Percentiles rank a stretch among this genome's conserved stretches.
Conservation (phyloP, 352 stramenopile genomes). For the Sclerospora graminicola region DNA sequence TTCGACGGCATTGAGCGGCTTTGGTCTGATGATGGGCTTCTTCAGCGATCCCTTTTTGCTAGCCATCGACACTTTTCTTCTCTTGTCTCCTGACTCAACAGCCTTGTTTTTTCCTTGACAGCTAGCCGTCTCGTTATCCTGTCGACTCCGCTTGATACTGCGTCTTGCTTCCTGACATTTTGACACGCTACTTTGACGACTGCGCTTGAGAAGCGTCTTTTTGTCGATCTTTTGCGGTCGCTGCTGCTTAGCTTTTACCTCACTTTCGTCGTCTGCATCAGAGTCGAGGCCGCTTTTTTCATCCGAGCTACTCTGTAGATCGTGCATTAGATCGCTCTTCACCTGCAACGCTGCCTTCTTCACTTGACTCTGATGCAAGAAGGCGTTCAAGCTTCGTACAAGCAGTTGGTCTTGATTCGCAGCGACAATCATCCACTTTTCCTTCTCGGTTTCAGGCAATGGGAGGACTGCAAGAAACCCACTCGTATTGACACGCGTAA, state of each 20-base stretch:
- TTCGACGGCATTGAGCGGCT: too few relatives aligned
- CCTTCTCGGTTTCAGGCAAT: constrained; percentile 36
- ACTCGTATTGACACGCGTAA: constrained; percentile 64
- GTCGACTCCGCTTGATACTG: constrained; percentile 14
- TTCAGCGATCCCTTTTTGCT: constrained; percentile 6
- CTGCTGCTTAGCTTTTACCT: constrained; percentile 14
- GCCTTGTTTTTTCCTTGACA: constrained; percentile 3
- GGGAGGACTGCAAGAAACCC: constrained; percentile 55
- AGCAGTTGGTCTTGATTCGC: constrained; percentile 66
- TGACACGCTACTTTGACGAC: constrained; percentile 4
- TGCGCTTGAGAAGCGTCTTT: constrained; percentile 14
- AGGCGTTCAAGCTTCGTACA: constrained; percentile 53
- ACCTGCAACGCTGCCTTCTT: too few relatives aligned
- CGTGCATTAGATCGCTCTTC: too few relatives aligned
- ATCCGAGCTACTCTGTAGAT: too few relatives aligned
- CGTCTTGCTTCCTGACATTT: constrained; percentile 11
- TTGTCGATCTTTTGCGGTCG: constrained; percentile 7
- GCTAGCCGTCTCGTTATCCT: constrained; percentile 8
- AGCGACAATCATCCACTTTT: constrained; percentile 70
- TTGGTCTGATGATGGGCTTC: constrained; percentile 6
- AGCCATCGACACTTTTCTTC: constrained; percentile 1
- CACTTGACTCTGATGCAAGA: too few relatives aligned
- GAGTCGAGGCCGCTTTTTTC: constrained; percentile 20
- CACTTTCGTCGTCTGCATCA: constrained; percentile 4
- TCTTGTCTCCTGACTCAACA: constrained; percentile 4